A percentile compares a stretch with the other conserved stretches of the same genome.
Evolutionary conservation across 352 stramenopile species (phyloP).

Genomic region (Phytopythium cucurbitacearum): DNA sequence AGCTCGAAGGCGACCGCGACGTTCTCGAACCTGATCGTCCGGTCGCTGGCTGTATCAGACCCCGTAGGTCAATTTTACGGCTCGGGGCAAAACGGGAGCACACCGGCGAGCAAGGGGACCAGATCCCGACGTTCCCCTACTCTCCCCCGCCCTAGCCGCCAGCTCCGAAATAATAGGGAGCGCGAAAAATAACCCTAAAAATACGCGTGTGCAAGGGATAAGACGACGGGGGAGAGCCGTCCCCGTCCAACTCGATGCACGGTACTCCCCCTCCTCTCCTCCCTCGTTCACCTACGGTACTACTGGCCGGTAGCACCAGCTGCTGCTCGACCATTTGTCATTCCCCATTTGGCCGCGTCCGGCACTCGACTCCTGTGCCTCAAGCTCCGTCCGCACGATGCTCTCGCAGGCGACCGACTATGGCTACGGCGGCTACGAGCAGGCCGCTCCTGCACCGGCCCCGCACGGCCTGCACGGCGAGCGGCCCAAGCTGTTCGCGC

Average conservation of each 20-base stretch:
- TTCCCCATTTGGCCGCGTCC: conserved; percentile 66
- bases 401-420: conserved; percentile 59
- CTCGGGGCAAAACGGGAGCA: no score
- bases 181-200: no score
- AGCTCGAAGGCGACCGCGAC: no score
- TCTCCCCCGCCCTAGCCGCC: no score
- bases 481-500: conserved; percentile 51
- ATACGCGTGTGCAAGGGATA: no score
- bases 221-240: no score
- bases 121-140: no score
- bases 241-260: background rate
- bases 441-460: conserved; percentile 18
- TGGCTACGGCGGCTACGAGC: conserved; percentile 39
- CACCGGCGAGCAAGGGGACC: no score
- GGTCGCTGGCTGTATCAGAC: no score
- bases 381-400: conserved; percentile 13
- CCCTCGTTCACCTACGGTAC: conserved; percentile 1
- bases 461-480: conserved; percentile 30
- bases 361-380: conserved; percentile 13
- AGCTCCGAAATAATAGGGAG: no score
- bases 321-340: conserved; percentile 62
- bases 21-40: no score
- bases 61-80: no score
- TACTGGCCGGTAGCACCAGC: conserved; percentile 17
- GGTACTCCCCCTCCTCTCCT: background rate